Base-by-base conservation (phyloP, 2,329 filamentous ascomycete species). In the Aspergillus sp. region DNA sequence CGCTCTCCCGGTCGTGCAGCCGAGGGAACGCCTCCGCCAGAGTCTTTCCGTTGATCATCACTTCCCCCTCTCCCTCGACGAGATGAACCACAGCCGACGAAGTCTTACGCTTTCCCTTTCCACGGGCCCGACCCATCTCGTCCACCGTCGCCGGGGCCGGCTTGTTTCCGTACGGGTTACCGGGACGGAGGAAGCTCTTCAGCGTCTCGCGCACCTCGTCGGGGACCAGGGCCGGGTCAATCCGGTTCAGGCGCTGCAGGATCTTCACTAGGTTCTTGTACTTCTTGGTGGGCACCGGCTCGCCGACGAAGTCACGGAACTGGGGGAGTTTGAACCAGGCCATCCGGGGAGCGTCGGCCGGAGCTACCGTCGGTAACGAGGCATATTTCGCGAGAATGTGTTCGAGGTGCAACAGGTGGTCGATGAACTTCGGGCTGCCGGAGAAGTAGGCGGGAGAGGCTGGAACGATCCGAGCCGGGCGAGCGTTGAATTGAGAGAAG, bases 361-460 rank as follows among this genome's bases (percentile, higher is more conserved):
- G 70, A 1, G 83, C 73, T 10, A 92, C 75, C 3, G 78, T 82
- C 6, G 94, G 94, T 13, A 97, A 81, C 22, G 84, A 79, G 51
- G 84, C 80, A 69, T 94, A 87, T 71, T 84, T 86, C 49, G 84
- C 83, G 51, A 88, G 75, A 20, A 97, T 80, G 10, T 82, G 79
- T 62, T 90, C 83, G 45, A 99, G 80, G 43, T 79, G 76, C 60
- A 97, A 82, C 62, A 88, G 83, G 65, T 89, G 83, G 74, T 99
- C 94, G 73, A 87, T 94, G 78, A 96, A 96, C 50, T 82, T 79
- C 1, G 92, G 88, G 55, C 87, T 87, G 48, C 87, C 87, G 48
- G 90, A 92, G 77, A 97, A 99, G 76, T 99, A 99, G n/a, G 93
- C 94, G 2, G 90, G 86, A 33, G 92, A 96, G 22, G 82, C 81